Evolutionary conservation across 2,329 filamentous ascomycete species (phyloP), one percentile per base, ranked within the genome.

Genomic region (Claviceps monticola): DNA sequence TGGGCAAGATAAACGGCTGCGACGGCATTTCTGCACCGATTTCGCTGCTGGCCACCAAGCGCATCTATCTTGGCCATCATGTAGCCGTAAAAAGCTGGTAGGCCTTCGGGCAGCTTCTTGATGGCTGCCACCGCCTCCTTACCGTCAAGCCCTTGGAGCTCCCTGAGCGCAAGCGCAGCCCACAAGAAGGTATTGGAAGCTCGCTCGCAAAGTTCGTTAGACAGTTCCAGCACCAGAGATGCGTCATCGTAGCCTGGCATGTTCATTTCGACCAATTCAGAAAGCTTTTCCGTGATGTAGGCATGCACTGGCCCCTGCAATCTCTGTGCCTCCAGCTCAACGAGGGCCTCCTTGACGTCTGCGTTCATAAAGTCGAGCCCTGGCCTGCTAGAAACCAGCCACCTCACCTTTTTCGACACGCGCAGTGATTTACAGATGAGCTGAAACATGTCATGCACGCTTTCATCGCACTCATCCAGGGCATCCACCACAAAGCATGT

Each of bases 401-500:
- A 71, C 55, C 69, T 72, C 23, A 70, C 55, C 16, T 57, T 57
- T 19, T 57, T 45, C 41, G 60, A 48, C 51, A 52, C 56, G 48
- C 34, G 29, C 9, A 59, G 57, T 36, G 61, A 64, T n/a, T 61
- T 51, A 26, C 54, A 54, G 38, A 74, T 64, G 11, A 72, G 57
- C 6, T 64, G 46, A n/a, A 74, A 60, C 48, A 74, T 66, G 39
- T 60, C 50, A 4, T 44, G 17, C 13, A 59, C 53, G 29, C 58
- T 64, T 17, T 37, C 54, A 37, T 53, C 56, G 54, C 72, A 76
- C 56, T 78, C 72, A 54, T 78, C 71, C 1, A 77, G 68, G 4
- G 69, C 72, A 58, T 77, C 71, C 48, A 77, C 62, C 5, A 75
- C 55, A 13, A 77, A 50, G 55, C 67, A 71, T 0, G 62, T 63